These are phyloP conservation scores for Lactarius hengduanensis DNA, from an alignment of 768 basidiomycete genomes.

Conservation along the genomic window DNA sequence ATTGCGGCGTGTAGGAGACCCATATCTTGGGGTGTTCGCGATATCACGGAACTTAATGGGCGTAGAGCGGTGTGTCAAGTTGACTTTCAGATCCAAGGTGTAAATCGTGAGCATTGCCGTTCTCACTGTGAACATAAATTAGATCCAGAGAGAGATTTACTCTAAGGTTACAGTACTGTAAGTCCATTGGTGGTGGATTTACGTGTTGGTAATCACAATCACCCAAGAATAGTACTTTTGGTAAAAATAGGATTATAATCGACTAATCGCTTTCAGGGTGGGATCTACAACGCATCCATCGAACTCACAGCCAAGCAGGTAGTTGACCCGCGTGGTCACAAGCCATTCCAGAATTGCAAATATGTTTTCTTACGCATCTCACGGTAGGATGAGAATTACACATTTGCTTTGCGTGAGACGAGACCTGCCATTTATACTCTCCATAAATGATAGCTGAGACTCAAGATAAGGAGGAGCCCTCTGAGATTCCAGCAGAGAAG, in stretches of 20 bases:
- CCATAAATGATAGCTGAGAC: neutral
- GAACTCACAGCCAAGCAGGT: neutral
- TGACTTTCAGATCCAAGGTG: neutral
- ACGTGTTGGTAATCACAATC: too few species aligned
- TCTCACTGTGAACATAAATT: too few species aligned
- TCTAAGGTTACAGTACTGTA: too few species aligned
- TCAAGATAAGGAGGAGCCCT: constrained; percentile 1
- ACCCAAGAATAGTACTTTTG: too few species aligned
- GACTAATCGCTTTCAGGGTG: too few species aligned
- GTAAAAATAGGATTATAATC: too few species aligned
- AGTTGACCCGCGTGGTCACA: neutral
- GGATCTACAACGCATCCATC: neutral
- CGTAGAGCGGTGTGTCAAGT: neutral
- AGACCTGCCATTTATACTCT: constrained; percentile 6
- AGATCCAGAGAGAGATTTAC: too few species aligned
- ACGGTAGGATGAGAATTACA: neutral
- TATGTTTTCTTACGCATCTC: neutral
- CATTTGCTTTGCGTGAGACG: neutral
- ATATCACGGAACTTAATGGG: neutral
- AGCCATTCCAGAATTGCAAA: neutral
- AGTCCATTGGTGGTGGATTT: too few species aligned
- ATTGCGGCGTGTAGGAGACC: neutral
- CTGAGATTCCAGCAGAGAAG: neutral
- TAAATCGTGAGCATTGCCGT: neutral
- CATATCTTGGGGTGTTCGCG: neutral